Conservation (phyloP, 73 alveolate genomes). For the Effrenium voratum region DNA sequence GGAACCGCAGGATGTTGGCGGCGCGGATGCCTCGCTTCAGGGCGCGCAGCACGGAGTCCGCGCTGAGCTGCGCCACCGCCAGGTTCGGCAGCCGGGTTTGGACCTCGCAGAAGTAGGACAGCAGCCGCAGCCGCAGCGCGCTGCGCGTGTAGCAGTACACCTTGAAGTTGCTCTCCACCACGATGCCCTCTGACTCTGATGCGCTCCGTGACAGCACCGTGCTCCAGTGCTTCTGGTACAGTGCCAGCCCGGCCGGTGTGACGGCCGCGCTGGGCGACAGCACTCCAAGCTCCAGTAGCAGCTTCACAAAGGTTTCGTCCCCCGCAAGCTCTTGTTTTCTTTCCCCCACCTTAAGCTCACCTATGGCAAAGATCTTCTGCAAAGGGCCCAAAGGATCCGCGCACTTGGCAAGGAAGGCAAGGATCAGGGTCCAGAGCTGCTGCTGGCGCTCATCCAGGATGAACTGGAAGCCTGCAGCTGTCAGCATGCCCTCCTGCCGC, state of each 20-base stretch:
- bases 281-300: neutral
- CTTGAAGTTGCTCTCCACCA: constrained; percentile 91
- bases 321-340: neutral
- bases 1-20: constrained; percentile 65
- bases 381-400: neutral
- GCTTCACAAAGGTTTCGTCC: neutral
- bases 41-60: constrained; percentile 53
- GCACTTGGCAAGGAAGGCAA: neutral
- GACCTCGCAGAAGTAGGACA: constrained; percentile 63
- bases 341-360: constrained; percentile 66
- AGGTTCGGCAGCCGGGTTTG: constrained; percentile 44
- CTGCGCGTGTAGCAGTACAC: constrained; percentile 48
- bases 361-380: constrained; percentile 24
- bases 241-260: constrained; percentile 74
- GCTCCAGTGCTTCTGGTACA: constrained; percentile 26
- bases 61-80: constrained; percentile 81
- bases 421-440: constrained; percentile 65
- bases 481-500: neutral
- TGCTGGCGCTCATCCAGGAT: constrained; percentile 84
- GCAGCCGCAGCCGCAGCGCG: constrained; percentile 30
- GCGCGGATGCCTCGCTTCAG: constrained; percentile 81
- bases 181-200: constrained; percentile 37
- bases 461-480: constrained; percentile 65
- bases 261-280: neutral
- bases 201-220: constrained; percentile 47